A percentile compares a stretch with the other conserved stretches of the same genome.
phyloP scores from a whole-genome alignment of 441 rosid genomes.

The Dalechampia spathulata region DNA sequence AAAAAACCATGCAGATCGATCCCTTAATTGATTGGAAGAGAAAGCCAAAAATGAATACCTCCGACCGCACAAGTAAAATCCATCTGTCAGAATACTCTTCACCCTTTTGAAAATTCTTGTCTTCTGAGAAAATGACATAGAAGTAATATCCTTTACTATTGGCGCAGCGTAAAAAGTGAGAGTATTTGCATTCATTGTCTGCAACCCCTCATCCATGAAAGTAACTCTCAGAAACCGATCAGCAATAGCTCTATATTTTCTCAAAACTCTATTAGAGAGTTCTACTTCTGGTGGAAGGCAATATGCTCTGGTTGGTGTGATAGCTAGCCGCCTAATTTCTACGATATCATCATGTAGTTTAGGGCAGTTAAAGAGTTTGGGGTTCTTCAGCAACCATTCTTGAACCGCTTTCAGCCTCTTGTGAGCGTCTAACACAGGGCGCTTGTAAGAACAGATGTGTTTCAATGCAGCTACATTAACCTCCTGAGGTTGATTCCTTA shows the following conservation, averaged over 20 bases:
- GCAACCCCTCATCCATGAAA: conserved; percentile 87
- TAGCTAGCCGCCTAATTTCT: conserved; percentile 67
- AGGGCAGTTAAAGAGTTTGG: conserved; percentile 39
- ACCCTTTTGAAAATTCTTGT: conserved; percentile 70
- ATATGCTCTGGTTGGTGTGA: conserved; percentile 86
- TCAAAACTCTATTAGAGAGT: conserved; percentile 84
- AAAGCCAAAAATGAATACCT: conserved; percentile 81
- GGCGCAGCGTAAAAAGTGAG: conserved; percentile 59
- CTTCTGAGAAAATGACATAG: conserved; percentile 46
- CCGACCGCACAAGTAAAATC: conserved; percentile 76
- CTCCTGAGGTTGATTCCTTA: conserved; percentile 51
- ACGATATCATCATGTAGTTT: conserved; percentile 42
- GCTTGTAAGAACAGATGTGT: conserved; percentile 59
- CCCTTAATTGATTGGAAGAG: conserved; percentile 92
- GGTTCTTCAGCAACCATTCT: conserved; percentile 60
- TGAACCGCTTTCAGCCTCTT: conserved; percentile 51
- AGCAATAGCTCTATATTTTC: conserved; percentile 53
- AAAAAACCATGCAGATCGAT: conserved; percentile 89
- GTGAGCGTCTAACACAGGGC: conserved; percentile 62
- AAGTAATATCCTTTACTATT: conserved; percentile 56
- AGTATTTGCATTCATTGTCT: conserved; percentile 56
- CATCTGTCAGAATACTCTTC: conserved; percentile 49
- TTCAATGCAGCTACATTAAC: conserved; percentile 67
- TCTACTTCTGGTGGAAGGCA: conserved; percentile 89
- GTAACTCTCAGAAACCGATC: conserved; percentile 81